Conservation (phyloP, 176 grass and related monocot genomes). For the Triticum aestivum region IWGSC_CS_RefSeq_v2.1 NC_057812.1:630904370-630904869, state of each 20-base stretch:
- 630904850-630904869: not conserved
- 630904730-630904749: not conserved
- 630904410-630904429: not conserved
- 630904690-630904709: slow-evolving; percentile 4
- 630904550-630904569: slow-evolving; percentile 6
- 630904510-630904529: not conserved
- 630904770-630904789: not conserved
- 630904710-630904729: slow-evolving; percentile 7
- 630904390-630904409: not conserved
- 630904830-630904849: not conserved
- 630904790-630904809: not conserved
- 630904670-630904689: slow-evolving; percentile 20
- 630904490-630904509: slow-evolving; percentile 4
- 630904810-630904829: not conserved
- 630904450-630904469: not conserved
- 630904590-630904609: not conserved
- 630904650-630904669: slow-evolving; percentile 3
- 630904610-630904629: not conserved
- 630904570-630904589: not conserved
- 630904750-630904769: not conserved
- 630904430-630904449: slow-evolving; percentile 16
- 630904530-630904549: not conserved
- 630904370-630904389: not conserved
- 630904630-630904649: not conserved
- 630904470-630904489: slow-evolving; percentile 16